These are phyloP conservation scores for Fomes fomentarius DNA, from an alignment of 1,284 basidiomycete species.

Conservation along the genomic window DNA sequence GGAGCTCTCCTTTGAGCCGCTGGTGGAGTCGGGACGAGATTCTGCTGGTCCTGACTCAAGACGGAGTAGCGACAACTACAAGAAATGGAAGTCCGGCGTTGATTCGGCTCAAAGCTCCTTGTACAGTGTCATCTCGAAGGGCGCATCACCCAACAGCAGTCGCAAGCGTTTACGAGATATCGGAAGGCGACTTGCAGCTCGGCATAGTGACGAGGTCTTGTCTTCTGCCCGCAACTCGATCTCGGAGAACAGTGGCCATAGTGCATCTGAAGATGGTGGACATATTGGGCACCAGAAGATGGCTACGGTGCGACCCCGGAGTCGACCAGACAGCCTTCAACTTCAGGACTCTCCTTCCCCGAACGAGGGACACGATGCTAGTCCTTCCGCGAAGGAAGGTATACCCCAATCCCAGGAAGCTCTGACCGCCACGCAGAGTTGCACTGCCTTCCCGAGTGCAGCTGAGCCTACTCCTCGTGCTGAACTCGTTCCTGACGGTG, in stretches of 20 bases:
- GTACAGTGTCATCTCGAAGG: constrained; percentile 42
- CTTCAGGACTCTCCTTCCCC: constrained; percentile 3
- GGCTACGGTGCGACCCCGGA: constrained; percentile 20
- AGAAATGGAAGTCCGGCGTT: constrained; percentile 37
- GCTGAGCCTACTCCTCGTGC: constrained; percentile 15
- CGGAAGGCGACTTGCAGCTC: constrained; percentile 40
- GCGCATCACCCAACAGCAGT: constrained; percentile 46
- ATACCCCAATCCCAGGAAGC: background rate
- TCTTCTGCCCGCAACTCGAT: constrained; percentile 51
- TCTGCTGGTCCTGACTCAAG: constrained; percentile 46
- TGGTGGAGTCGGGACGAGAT: constrained; percentile 34
- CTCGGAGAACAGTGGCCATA: constrained; percentile 47
- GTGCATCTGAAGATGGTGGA: constrained; percentile 36
- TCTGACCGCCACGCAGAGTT: constrained; percentile 16
- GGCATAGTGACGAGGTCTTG: constrained; percentile 49
- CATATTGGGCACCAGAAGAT: constrained; percentile 18
- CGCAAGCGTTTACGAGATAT: constrained; percentile 43
- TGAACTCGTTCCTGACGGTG: background rate
- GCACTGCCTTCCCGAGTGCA: constrained; percentile 10
- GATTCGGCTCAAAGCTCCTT: constrained; percentile 39
- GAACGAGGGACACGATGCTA: background rate
- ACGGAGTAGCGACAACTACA: constrained; percentile 48
- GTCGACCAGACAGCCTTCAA: constrained; percentile 18
- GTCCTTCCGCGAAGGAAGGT: background rate
- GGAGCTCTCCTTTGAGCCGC: constrained; percentile 42